A percentile compares a stretch with the other conserved stretches of the same genome.
These are phyloP conservation scores for Albifimbria verrucaria DNA, from an alignment of 2,329 filamentous ascomycete genomes.

Conservation along the genomic window DNA sequence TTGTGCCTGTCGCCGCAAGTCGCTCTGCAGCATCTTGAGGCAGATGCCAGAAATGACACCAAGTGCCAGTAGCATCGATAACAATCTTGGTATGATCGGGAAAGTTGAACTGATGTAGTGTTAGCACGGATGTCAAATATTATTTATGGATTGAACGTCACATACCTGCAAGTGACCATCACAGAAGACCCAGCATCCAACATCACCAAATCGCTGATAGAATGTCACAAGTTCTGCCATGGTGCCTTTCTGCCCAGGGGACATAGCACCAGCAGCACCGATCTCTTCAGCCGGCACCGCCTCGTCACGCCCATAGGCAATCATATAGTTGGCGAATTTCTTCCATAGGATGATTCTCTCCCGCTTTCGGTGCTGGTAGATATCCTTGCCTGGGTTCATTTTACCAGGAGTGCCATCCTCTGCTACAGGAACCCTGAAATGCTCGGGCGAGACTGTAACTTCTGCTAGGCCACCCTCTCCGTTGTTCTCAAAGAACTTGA, in stretches of 20 bases:
- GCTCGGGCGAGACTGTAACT: conserved; percentile 62
- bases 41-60: conserved; percentile 76
- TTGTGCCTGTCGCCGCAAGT: conserved; percentile 61
- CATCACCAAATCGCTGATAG: conserved; percentile 77
- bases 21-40: conserved; percentile 66
- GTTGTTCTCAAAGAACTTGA: conserved; percentile 74
- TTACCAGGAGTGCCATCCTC: conserved; percentile 59
- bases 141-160: no score
- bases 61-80: conserved; percentile 68
- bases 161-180: conserved; percentile 79
- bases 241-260: conserved; percentile 32
- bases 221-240: conserved; percentile 66
- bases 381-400: conserved; percentile 59
- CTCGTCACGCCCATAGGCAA: conserved; percentile 70
- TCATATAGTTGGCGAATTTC: conserved; percentile 74
- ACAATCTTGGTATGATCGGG: conserved; percentile 86
- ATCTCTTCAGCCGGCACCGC: conserved; percentile 46
- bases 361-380: conserved; percentile 63
- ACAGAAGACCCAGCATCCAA: conserved; percentile 77
- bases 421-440: conserved; percentile 54
- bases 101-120: conserved; percentile 68
- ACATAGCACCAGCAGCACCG: conserved; percentile 34
- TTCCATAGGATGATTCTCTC: conserved; percentile 67
- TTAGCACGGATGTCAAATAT: no score
- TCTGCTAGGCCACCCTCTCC: conserved; percentile 60